phyloP scores from a whole-genome alignment of 2,329 filamentous ascomycete genomes.

The Didymella sp. region DNA sequence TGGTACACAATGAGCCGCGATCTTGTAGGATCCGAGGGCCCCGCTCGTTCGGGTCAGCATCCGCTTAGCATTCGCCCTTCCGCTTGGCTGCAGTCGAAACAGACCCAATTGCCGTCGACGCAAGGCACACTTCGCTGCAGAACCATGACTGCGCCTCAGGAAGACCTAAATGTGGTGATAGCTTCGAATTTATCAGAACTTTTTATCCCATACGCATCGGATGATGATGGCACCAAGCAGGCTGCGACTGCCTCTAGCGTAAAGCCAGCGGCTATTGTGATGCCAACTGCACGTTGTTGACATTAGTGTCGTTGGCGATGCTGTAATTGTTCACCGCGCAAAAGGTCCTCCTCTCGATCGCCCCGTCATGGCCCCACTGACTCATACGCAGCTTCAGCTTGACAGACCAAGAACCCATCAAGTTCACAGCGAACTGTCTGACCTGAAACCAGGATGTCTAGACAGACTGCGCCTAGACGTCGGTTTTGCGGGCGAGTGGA shows the following conservation, averaged over 20 bases:
- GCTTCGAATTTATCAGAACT: neutral
- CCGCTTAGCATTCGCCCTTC: constrained; percentile 7
- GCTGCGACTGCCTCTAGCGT: neutral
- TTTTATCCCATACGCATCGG: neutral
- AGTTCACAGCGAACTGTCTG: neutral
- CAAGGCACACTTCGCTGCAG: constrained; percentile 7
- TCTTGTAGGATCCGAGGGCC: neutral
- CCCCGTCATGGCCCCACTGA: neutral
- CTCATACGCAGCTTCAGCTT: neutral
- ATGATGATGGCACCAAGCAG: neutral
- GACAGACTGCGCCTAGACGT: neutral
- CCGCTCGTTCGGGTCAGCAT: constrained; percentile 15
- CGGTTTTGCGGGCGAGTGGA: too few relatives aligned
- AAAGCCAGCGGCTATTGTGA: neutral
- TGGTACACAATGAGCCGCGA: constrained; percentile 11
- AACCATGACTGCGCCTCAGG: constrained; percentile 7
- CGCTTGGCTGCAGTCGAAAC: constrained; percentile 8
- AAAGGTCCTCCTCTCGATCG: neutral
- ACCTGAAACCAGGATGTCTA: neutral
- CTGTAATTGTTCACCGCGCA: neutral
- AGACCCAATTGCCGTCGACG: constrained; percentile 8
- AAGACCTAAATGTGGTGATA: constrained; percentile 3
- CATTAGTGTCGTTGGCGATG: neutral
- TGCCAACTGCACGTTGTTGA: neutral
- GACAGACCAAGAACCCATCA: neutral